Conservation (phyloP, 2,329 filamentous ascomycete genomes). For the Hypoxylon sp. region DNA sequence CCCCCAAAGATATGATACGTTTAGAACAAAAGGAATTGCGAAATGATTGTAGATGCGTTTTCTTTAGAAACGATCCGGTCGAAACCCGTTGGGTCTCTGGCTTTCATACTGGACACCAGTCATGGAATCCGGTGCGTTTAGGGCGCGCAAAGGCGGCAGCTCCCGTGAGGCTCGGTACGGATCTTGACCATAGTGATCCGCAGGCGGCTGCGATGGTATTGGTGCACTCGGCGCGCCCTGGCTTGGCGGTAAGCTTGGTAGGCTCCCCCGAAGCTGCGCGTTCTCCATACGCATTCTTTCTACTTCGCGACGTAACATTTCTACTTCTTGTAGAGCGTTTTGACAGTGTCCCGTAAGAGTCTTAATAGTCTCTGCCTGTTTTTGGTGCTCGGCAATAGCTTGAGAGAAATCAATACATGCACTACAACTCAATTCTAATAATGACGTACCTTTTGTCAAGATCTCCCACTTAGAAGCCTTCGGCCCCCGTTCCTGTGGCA, state of each 20-base stretch:
- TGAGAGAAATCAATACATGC: constrained; percentile 42
- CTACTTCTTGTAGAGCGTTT: constrained; percentile 61
- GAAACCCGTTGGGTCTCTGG: constrained; percentile 64
- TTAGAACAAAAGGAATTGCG: constrained; percentile 38
- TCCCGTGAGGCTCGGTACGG: constrained; percentile 59
- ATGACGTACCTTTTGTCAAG: constrained; percentile 80
- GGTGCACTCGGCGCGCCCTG: constrained; percentile 47
- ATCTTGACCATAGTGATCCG: constrained; percentile 54
- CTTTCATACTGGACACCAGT: constrained; percentile 75
- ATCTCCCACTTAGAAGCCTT: constrained; percentile 95
- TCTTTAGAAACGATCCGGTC: constrained; percentile 55
- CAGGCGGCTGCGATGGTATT: constrained; percentile 49
- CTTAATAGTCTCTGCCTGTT: constrained; percentile 66
- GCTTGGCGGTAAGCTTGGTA: constrained; percentile 46
- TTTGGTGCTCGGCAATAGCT: constrained; percentile 75
- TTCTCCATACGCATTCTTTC: constrained; percentile 64
- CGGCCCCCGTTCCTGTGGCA: constrained; percentile 84
- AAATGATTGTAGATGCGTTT: constrained; percentile 30
- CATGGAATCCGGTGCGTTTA: constrained; percentile 73
- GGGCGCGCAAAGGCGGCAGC: constrained; percentile 70
- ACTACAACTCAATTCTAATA: constrained; percentile 1
- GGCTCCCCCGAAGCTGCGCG: constrained; percentile 61
- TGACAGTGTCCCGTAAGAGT: constrained; percentile 63
- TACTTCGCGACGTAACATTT: constrained; percentile 65
- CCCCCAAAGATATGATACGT: constrained; percentile 27